Base-by-base conservation (phyloP, 139 green algal species). In the Picochlorum sp. region DNA sequence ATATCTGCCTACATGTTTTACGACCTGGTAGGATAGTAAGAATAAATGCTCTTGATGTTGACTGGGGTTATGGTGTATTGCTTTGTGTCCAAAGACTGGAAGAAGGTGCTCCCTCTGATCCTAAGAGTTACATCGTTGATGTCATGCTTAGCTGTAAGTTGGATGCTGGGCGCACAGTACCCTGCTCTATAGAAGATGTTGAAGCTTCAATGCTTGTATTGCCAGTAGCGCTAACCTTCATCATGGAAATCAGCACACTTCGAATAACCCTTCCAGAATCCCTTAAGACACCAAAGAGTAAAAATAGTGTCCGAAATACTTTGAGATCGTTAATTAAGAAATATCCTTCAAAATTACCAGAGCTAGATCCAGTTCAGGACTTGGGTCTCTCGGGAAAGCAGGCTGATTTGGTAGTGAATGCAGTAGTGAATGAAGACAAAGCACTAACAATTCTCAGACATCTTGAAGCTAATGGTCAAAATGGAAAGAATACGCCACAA, bases 11-110 rank as follows among this genome's bases (percentile, higher is more conserved):
- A 40, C 62, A 75, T 53, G 93, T 90, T 64, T 64, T 97, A 60
- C 69, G 70, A 10, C 75, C 87, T 3, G 90, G 90, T 6, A 67
- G 90, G 20, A 63, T 97, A 9, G 76, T 94, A 18, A 45, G 45
- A 2, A 50, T 81, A 29, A 26, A 25, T 7, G 31, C 73, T 25
- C 49, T 55, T 14, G 37, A 22, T 33, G 60, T 53, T 16, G 75
- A 95, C 33, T 96, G 87, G 86, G 85, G 85, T 18, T 95, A 79
- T 73, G 88, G 83, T 10, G 71, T 96, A 7, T 67, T 94, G 3
- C 69, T 96, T 16, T 69, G 33, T 20, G 64, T 76, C 1, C 60
- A 75, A 37, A 59, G 51, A 50, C 13, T 59, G 26, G 37, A 50
- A 3, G 44, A 59, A 18, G 37, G 41, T 44, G 51, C 51, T 3